Percentiles rank a stretch among this genome's conserved stretches.
Conservation (phyloP, 2,329 filamentous ascomycete genomes). For the Rugonectria rugulosa region DNA sequence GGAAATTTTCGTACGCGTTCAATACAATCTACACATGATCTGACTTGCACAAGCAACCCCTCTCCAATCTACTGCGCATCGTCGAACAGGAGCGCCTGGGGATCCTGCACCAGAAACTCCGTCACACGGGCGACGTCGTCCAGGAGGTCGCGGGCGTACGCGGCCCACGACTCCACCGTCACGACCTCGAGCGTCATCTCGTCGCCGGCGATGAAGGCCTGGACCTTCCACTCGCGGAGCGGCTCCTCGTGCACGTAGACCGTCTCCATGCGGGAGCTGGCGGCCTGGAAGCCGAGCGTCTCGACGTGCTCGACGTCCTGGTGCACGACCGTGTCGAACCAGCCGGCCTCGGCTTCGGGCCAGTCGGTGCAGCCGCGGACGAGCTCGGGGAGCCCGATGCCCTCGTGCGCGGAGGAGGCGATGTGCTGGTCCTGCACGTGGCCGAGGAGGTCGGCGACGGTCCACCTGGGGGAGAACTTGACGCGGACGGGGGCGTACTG, state of each 20-base stretch:
- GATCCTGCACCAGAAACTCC: no score
- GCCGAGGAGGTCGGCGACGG: conserved; percentile 59
- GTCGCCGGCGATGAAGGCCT: conserved; percentile 64
- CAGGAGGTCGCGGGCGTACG: conserved; percentile 59
- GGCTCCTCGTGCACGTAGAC: conserved; percentile 66
- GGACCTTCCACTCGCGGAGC: conserved; percentile 65
- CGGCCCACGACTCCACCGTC: conserved; percentile 63
- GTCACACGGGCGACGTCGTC: conserved; percentile 53
- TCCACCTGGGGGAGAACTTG: conserved; percentile 59
- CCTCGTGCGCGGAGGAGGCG: conserved; percentile 62
- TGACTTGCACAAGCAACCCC: no score
- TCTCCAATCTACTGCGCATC: no score
- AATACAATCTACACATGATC: no score
- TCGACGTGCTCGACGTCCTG: conserved; percentile 70
- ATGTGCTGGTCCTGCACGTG: conserved; percentile 65
- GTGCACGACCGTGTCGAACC: conserved; percentile 65
- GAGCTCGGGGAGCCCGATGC: conserved; percentile 63
- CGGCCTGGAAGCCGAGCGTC: conserved; percentile 51
- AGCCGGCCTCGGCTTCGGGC: conserved; percentile 43
- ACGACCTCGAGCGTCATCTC: conserved; percentile 65
- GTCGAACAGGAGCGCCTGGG: no score
- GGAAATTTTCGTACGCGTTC: no score
- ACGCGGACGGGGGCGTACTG: conserved; percentile 72
- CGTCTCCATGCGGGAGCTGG: conserved; percentile 55
- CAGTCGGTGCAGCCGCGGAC: conserved; percentile 56